Conservation (phyloP, 345 rosid species). For the Euphorbia pulcherrima region DNA sequence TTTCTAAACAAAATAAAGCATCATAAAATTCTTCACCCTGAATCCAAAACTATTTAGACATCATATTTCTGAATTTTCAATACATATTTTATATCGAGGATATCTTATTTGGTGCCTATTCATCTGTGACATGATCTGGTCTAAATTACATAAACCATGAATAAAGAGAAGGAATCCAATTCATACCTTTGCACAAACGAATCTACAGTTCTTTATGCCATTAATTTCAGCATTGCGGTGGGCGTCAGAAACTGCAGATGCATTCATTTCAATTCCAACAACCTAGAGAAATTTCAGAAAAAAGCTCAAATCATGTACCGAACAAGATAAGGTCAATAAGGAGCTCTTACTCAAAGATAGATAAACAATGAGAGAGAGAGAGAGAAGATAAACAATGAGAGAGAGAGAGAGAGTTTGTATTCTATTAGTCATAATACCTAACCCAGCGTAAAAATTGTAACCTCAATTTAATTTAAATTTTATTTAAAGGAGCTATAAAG, state of each 20-base stretch:
- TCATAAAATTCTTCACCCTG: neutral
- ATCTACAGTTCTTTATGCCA: constrained; percentile 80
- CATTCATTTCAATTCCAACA: constrained; percentile 94
- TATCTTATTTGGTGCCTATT: neutral
- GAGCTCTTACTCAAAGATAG: neutral
- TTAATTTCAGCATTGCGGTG: constrained; percentile 79
- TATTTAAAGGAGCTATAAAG: too few species aligned
- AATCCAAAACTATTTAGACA: neutral
- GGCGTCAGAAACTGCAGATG: constrained; percentile 94
- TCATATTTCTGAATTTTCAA: neutral
- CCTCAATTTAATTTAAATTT: too few species aligned
- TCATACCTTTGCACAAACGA: constrained; percentile 80
- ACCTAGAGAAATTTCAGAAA: constrained; percentile 46
- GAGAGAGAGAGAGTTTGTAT: too few species aligned
- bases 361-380: neutral
- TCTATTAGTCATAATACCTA: too few species aligned
- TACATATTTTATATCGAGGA: neutral
- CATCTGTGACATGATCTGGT: neutral
- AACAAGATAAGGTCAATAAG: neutral
- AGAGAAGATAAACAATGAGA: too few species aligned
- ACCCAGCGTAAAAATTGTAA: too few species aligned
- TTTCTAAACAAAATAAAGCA: neutral
- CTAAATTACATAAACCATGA: constrained; percentile 1
- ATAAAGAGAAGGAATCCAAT: neutral
- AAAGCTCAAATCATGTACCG: constrained; percentile 9